Evolutionary conservation across 73 alveolate species (phyloP).

Genomic region (Diophrys sp.): DNA sequence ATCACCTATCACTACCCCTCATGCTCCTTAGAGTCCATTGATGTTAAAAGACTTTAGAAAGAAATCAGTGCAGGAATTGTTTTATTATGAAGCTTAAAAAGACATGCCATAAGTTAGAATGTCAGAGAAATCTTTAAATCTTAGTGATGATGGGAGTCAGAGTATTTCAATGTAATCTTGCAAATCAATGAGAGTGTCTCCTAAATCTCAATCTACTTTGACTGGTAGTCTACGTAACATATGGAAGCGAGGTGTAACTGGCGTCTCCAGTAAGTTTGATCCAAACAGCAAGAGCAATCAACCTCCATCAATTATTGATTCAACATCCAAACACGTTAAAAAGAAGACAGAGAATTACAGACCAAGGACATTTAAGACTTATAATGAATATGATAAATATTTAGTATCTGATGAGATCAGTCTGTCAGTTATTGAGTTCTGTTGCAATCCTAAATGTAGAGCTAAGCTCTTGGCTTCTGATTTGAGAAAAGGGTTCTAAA

Average conservation of each 20-base stretch:
- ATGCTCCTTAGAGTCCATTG: no score
- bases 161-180: background rate
- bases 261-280: background rate
- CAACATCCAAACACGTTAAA: background rate
- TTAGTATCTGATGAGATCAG: background rate
- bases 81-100: background rate
- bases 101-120: background rate
- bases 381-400: background rate
- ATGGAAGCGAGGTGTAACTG: background rate
- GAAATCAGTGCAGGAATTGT: constrained; percentile 3
- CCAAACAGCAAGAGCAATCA: background rate
- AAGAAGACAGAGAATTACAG: background rate
- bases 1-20: no score
- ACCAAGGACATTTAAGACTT: background rate
- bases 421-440: background rate
- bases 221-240: background rate
- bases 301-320: background rate
- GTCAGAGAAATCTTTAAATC: background rate
- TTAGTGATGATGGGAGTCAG: background rate
- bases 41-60: background rate
- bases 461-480: background rate
- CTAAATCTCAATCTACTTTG: background rate
- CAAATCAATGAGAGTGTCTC: no score
- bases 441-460: background rate
- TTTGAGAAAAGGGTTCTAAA: background rate